Percentiles rank a stretch among this genome's conserved stretches.
These are phyloP conservation scores for Fusarium scirpi DNA, from an alignment of 2,329 filamentous ascomycete species.

Conservation along the genomic window DNA sequence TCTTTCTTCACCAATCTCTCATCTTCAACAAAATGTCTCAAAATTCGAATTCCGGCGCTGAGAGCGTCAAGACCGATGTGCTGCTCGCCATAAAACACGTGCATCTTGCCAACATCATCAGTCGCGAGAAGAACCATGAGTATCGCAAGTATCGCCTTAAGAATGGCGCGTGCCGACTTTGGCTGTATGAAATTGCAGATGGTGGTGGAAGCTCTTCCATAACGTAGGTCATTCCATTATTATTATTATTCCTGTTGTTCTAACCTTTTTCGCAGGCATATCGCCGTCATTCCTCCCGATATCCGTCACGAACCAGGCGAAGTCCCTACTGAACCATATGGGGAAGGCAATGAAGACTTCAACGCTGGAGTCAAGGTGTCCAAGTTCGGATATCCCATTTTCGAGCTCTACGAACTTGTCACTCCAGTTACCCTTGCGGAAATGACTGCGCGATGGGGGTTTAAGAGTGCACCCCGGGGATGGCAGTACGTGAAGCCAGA, in stretches of 20 bases:
- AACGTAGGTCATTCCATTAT: constrained; percentile 17
- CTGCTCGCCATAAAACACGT: constrained; percentile 41
- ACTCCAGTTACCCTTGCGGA: too few relatives aligned
- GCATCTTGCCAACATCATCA: constrained; percentile 40
- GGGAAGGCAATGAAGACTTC: constrained; percentile 48
- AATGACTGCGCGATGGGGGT: constrained; percentile 38
- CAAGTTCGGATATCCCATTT: constrained; percentile 46
- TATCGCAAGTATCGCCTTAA: constrained; percentile 45
- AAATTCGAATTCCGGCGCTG: neutral
- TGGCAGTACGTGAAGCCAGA: constrained; percentile 39
- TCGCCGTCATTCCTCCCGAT: constrained; percentile 22
- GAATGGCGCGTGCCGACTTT: constrained; percentile 41
- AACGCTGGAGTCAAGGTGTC: constrained; percentile 46
- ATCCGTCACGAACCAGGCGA: constrained; percentile 28
- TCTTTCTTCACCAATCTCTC: neutral
- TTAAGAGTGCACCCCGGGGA: constrained; percentile 47
- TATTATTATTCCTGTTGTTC: too few relatives aligned
- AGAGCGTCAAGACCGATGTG: constrained; percentile 25
- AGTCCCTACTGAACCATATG: constrained; percentile 39
- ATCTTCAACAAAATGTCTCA: neutral
- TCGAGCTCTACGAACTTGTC: constrained; percentile 46
- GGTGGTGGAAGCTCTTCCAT: constrained; percentile 36
- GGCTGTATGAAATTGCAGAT: constrained; percentile 45
- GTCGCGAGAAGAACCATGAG: constrained; percentile 45
- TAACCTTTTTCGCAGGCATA: neutral